Percentiles rank a stretch among this genome's conserved stretches.
Conservation (phyloP, 495 filamentous ascomycete genomes). For the Pyronema omphalodes region DNA sequence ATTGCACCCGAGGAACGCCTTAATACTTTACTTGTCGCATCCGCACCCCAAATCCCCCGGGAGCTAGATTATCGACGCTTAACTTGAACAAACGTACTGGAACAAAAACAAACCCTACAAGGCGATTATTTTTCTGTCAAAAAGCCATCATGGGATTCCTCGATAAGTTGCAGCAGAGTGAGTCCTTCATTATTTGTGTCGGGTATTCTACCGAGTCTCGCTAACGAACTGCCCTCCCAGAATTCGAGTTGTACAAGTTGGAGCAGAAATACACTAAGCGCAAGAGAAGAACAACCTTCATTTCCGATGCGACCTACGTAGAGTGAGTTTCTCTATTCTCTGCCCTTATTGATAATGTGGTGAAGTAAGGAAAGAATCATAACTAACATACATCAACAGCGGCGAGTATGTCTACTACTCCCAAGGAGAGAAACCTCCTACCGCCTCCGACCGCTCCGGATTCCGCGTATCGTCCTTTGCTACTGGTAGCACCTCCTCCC, state of each 20-base stretch:
- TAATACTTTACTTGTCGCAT: no score
- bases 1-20: no score
- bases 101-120: no score
- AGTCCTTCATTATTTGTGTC: slow-evolving; percentile 7
- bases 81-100: no score
- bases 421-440: slow-evolving; percentile 14
- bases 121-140: no score
- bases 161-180: slow-evolving; percentile 40
- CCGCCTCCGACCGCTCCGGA: slow-evolving; percentile 16
- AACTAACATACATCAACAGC: neutral
- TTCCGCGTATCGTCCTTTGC: slow-evolving; percentile 16
- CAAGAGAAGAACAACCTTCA: slow-evolving; percentile 70
- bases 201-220: neutral
- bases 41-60: no score
- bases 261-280: slow-evolving; percentile 82
- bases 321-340: slow-evolving; percentile 50
- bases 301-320: slow-evolving; percentile 70
- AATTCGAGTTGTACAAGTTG: slow-evolving; percentile 68
- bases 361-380: neutral
- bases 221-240: neutral
- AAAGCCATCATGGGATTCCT: slow-evolving; percentile 32
- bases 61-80: no score
- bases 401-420: slow-evolving; percentile 20
- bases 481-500: slow-evolving; percentile 7
- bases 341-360: neutral